Conservation (phyloP, 2,329 filamentous ascomycete genomes). For the Cladophialophora carrionii region DNA sequence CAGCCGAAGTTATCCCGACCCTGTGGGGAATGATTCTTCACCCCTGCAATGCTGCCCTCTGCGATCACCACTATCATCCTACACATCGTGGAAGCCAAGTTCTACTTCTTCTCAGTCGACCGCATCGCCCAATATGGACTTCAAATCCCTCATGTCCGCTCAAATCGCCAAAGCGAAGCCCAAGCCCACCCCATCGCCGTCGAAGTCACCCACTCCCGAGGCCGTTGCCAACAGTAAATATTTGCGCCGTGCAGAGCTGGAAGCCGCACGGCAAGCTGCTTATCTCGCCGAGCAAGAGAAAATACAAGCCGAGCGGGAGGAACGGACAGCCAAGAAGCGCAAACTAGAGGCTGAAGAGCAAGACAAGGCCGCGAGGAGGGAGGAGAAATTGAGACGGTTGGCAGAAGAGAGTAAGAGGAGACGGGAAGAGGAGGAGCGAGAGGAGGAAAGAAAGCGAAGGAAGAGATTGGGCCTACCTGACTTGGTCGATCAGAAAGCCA, state of each 20-base stretch:
- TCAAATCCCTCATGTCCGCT: conserved; percentile 88
- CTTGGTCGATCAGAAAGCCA: conserved; percentile 52
- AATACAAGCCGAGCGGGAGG: conserved; percentile 70
- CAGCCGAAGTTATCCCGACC: neutral
- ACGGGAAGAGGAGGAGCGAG: conserved; percentile 72
- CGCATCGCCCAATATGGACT: conserved; percentile 71
- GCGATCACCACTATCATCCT: neutral
- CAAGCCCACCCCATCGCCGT: conserved; percentile 7
- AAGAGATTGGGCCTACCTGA: conserved; percentile 81
- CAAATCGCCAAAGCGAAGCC: conserved; percentile 83
- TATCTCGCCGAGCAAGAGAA: conserved; percentile 82
- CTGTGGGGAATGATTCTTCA: neutral
- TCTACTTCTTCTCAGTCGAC: neutral
- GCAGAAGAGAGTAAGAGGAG: conserved; percentile 76
- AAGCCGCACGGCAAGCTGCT: conserved; percentile 76
- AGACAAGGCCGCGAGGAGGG: conserved; percentile 67
- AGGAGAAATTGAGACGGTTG: conserved; percentile 79
- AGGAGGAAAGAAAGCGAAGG: conserved; percentile 71
- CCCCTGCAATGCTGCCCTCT: neutral
- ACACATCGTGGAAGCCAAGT: neutral
- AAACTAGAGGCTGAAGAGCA: conserved; percentile 86
- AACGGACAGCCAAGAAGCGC: conserved; percentile 75
- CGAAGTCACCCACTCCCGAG: conserved; percentile 43
- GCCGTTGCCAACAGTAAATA: conserved; percentile 66
- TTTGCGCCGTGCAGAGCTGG: conserved; percentile 79